Evolutionary conservation across 129 eudicot species (phyloP).

Genomic region (Kitagawia praeruptora): DNA sequence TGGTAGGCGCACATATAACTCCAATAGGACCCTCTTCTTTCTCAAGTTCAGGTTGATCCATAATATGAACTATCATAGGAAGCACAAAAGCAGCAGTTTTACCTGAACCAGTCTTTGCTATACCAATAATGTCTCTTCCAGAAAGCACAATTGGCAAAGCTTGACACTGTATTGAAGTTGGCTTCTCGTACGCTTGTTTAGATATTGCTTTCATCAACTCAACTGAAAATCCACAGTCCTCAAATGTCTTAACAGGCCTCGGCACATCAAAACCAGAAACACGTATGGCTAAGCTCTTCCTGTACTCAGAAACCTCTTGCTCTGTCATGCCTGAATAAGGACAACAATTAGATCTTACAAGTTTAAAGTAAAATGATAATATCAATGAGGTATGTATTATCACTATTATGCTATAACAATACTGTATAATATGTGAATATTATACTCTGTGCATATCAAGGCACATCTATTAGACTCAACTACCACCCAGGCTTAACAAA

Average conservation of each 20-base stretch:
- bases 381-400: neutral
- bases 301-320: constrained; percentile 75
- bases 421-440: neutral
- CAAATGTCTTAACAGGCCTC: constrained; percentile 76
- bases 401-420: neutral
- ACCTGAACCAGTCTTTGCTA: constrained; percentile 98
- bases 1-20: constrained; percentile 90
- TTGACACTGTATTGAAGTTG: constrained; percentile 92
- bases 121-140: constrained; percentile 90
- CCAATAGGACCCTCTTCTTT: constrained; percentile 98
- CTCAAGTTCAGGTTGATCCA: constrained; percentile 93
- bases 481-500: neutral
- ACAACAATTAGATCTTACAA: neutral
- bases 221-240: constrained; percentile 76
- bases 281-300: constrained; percentile 76
- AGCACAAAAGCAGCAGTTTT: constrained; percentile 96
- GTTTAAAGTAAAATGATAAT: neutral
- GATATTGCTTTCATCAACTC: constrained; percentile 85
- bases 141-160: constrained; percentile 79
- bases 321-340: constrained; percentile 74
- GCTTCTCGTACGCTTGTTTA: constrained; percentile 90
- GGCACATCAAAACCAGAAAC: constrained; percentile 98
- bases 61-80: constrained; percentile 93
- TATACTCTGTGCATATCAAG: neutral
- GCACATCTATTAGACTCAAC: neutral